phyloP scores from a whole-genome alignment of 768 basidiomycete genomes.

The Mycena capillaripes region DNA sequence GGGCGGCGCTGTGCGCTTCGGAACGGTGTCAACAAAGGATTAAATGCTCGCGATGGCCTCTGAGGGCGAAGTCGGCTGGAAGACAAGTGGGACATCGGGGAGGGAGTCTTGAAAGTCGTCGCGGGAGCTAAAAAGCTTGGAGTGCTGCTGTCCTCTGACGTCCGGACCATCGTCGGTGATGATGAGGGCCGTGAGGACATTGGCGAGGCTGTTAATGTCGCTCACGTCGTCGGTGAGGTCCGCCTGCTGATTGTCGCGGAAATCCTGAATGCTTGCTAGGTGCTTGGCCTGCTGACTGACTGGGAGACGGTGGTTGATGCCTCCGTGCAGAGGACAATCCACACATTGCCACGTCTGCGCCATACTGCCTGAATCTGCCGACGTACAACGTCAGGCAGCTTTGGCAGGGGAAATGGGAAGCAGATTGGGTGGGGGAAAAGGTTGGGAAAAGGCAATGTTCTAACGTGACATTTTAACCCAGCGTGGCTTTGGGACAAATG shows the following conservation, averaged over 20 bases:
- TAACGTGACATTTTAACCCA: constrained; percentile 8
- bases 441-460: too few species aligned
- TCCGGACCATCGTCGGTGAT: constrained; percentile 22
- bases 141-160: constrained; percentile 21
- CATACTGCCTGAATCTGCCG: constrained; percentile 19
- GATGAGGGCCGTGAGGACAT: constrained; percentile 12
- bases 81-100: not conserved
- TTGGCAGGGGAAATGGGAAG: not conserved
- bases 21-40: not conserved
- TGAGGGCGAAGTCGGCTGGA: constrained; percentile 6
- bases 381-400: constrained; percentile 9
- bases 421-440: not conserved
- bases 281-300: constrained; percentile 5
- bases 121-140: constrained; percentile 27
- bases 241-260: not conserved
- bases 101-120: constrained; percentile 20
- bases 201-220: not conserved
- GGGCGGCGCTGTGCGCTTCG: constrained; percentile 11
- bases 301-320: constrained; percentile 6
- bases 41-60: constrained; percentile 17
- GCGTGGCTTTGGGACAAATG: constrained; percentile 18
- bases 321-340: constrained; percentile 25
- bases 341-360: constrained; percentile 11
- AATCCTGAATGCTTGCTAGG: not conserved
- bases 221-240: constrained; percentile 2